Base-by-base conservation (phyloP, 108 stramenopile genomes). In the Schizochytrium sp. region DNA sequence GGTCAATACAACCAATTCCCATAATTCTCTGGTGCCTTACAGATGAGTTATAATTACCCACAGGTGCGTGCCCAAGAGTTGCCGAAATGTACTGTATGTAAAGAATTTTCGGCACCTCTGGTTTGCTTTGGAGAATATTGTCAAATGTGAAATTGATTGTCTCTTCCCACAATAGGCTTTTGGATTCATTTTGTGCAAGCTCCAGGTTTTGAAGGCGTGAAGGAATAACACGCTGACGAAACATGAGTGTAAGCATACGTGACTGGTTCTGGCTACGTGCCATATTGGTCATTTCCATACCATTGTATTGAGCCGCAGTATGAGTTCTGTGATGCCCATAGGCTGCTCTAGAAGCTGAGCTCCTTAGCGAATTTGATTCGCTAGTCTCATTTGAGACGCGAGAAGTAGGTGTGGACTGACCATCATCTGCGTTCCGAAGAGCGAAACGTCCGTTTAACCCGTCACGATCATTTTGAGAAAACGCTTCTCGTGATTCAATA, bases 71-170 rank as follows among this genome's bases (percentile, higher is more conserved):
- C 64, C 19, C 64, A 44, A 69, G 42, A 15, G 42, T 38, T 28
- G 28, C 28, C 28, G 28, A 28, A 15, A 69, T 69, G 64, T 69
- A 69, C 64, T 69, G 64, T 0, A 69, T 38, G 28, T 69, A 69
- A 0, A 69, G 64, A 38, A 44, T 69, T 38, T 69, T 69, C 1
- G 64, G 64, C 12, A 69, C 64, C 64, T 69, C 42, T 15, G 12
- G 10, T 44, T 69, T 69, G 64, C 15, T 69, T 44, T 69, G 64
- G 5, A 12, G 28, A 15, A 69, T 69, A 38, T 69, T 69, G 64
- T 69, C 64, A 69, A 69, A 69, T 44, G 44, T 69, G 15, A 69
- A 69, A 3, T 69, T 69, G 64, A 69, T 69, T 44, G 64, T 69
- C 28, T 69, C 64, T 44, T 69, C 64, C 64, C 64, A 69, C 64